Evolutionary conservation across 2,329 filamentous ascomycete genomes (phyloP), one percentile per base, ranked within the genome.

Genomic region (Fusarium sarcochroum): DNA sequence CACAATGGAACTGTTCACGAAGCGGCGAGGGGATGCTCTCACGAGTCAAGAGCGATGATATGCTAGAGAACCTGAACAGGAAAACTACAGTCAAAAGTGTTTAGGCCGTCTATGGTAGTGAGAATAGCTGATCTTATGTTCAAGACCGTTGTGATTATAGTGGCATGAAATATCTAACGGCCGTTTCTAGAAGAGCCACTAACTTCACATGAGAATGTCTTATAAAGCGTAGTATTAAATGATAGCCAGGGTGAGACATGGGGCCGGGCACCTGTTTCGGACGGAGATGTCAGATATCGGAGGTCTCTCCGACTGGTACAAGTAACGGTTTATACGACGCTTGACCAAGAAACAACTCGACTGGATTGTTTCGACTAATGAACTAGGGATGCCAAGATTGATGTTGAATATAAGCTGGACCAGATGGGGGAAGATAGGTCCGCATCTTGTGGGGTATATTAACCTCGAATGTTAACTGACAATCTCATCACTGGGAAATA

Each of bases 221-320:
- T 35, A n/a, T 6, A 0, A 6, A 23, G 20, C 8, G 23, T 23
- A 44, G 18, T 7, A 52, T n/a, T 3, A 23, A 11, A 21, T 35
- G 14, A 35, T 42, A 27, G 35, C 48, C 8, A 49, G 40, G 40
- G 54, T 68, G 47, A 68, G 61, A 69, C 68, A 63, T 52, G 20
- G 40, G 25, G n/a, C 17, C 18, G 38, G 42, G 42, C 25, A 45
- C 38, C 38, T 71, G 61, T 69, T 58, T 68, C 70, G 46, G 70
- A 40, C 40, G 54, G 56, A 50, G 50, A 71, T 69, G 51, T 73
- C 27, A 46, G 53, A 73, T 65, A 38, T 53, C 65, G 41, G 55
- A 64, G 47, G 48, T 35, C 58, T 21, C 51, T 21, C 44, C 44
- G 44, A 25, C 35, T 38, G 40, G 49, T 58, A 25, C 54, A 57